A percentile compares a stretch with the other conserved stretches of the same genome.
phyloP scores from a whole-genome alignment of 116 monocot genomes.

The Posidonia oceanica region DNA sequence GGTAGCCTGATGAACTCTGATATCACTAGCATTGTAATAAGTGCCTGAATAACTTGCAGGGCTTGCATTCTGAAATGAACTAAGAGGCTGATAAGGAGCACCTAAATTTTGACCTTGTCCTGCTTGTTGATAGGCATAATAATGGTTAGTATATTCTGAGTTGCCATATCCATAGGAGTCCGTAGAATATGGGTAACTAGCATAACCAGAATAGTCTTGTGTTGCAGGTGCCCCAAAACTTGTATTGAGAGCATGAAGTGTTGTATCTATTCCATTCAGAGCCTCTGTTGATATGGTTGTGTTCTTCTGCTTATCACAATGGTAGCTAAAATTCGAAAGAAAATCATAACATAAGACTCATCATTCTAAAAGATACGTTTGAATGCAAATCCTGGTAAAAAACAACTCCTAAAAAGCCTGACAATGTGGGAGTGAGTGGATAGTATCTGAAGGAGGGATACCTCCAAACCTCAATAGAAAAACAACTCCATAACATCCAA shows the following conservation, averaged over 20 bases:
- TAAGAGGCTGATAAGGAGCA: conserved; percentile 92
- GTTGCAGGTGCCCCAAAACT: conserved; percentile 23
- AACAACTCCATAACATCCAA: too few relatives aligned
- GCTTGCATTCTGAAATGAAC: conserved; percentile 96
- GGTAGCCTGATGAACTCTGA: conserved; percentile 50
- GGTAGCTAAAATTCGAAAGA: conserved; percentile 32
- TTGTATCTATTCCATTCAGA: conserved; percentile 18
- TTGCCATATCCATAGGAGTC: conserved; percentile 35
- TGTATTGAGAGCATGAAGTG: conserved; percentile 29
- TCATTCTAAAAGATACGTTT: too few relatives aligned
- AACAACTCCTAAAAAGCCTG: too few relatives aligned
- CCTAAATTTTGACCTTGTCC: conserved; percentile 85
- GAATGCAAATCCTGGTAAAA: too few relatives aligned
- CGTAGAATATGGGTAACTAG: conserved; percentile 33
- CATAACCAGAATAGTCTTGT: conserved; percentile 49
- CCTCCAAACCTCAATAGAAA: too few relatives aligned
- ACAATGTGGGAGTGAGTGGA: too few relatives aligned
- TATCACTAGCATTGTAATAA: conserved; percentile 96
- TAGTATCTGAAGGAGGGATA: too few relatives aligned
- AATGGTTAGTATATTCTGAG: conserved; percentile 43
- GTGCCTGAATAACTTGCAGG: conserved; percentile 82
- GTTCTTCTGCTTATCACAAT: conserved; percentile 47
- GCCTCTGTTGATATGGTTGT: conserved; percentile 20
- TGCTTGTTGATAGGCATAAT: conserved; percentile 54
- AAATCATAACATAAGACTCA: too few relatives aligned